Conservation (phyloP, 2,329 filamentous ascomycete species). For the Fusarium veterinarium region DNA sequence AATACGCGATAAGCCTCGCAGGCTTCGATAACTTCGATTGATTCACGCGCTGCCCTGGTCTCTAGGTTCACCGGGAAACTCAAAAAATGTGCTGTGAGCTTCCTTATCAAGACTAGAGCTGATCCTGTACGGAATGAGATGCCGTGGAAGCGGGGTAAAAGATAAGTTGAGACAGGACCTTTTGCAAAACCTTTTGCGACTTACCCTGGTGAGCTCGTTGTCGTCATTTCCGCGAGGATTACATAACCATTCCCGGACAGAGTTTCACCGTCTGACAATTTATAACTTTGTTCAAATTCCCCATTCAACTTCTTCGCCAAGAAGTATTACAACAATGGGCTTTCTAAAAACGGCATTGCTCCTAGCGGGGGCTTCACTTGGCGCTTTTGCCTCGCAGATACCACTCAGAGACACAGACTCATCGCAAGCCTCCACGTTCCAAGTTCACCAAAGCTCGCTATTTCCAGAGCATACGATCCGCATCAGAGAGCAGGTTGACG, state of each 20-base stretch:
- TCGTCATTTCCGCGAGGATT: not conserved
- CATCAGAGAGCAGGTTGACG: conserved; percentile 28
- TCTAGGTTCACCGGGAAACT: not conserved
- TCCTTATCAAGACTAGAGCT: conserved; percentile 23
- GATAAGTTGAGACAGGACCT: not conserved
- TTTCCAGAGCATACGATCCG: conserved; percentile 30
- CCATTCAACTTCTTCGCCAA: not conserved
- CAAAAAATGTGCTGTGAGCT: not conserved
- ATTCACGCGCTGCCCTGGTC: not conserved
- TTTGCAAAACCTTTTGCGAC: not conserved
- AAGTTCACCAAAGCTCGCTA: conserved; percentile 13
- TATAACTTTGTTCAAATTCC: not conserved
- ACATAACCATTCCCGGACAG: not conserved
- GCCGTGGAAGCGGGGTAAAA: conserved; percentile 5
- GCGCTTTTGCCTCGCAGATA: conserved; percentile 3
- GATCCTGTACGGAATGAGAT: not conserved
- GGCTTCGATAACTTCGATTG: too few species aligned
- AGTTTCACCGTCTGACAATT: not conserved
- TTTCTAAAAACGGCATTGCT: conserved; percentile 1
- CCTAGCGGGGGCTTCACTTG: not conserved
- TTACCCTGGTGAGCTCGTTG: not conserved
- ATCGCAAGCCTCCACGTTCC: conserved; percentile 1
- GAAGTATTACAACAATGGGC: not conserved
- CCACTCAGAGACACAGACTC: not conserved
- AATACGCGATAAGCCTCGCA: not conserved